These are phyloP conservation scores for Gyromitra esculenta DNA, from an alignment of 2,329 filamentous ascomycete species.

Conservation along the genomic window DNA sequence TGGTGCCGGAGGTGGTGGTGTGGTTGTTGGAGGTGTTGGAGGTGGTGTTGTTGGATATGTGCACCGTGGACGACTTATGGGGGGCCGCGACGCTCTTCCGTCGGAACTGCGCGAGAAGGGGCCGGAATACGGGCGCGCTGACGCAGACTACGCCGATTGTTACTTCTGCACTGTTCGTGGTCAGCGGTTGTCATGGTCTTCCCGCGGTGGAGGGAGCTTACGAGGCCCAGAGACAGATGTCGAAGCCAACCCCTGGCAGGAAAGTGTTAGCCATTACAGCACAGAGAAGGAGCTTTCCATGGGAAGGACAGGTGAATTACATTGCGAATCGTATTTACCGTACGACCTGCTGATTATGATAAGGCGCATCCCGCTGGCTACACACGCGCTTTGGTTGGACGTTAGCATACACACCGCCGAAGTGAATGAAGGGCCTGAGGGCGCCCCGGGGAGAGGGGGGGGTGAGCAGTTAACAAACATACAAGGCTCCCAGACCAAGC, in stretches of 20 bases:
- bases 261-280: conserved; percentile 12
- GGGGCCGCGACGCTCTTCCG: not conserved
- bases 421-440: not conserved
- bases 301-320: conserved; percentile 8
- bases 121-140: conserved; percentile 22
- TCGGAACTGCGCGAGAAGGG: not conserved
- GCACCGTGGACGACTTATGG: not conserved
- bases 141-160: conserved; percentile 35
- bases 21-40: too few relatives aligned
- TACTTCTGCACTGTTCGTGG: conserved; percentile 21
- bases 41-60: not conserved
- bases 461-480: not conserved
- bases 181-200: not conserved
- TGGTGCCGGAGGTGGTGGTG: too few relatives aligned
- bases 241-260: conserved; percentile 8
- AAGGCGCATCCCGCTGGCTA: conserved; percentile 29
- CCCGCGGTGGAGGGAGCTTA: not conserved
- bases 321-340: conserved; percentile 2
- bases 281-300: not conserved
- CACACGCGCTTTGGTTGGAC: conserved; percentile 25
- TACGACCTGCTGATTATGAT: conserved; percentile 8
- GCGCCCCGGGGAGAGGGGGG: too few relatives aligned
- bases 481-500: conserved; percentile 38
- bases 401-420: conserved; percentile 15
- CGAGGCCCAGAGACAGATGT: conserved; percentile 30